Evolutionary conservation across 257 asterid species (phyloP).

Genomic region (Solanum tarijense): DNA sequence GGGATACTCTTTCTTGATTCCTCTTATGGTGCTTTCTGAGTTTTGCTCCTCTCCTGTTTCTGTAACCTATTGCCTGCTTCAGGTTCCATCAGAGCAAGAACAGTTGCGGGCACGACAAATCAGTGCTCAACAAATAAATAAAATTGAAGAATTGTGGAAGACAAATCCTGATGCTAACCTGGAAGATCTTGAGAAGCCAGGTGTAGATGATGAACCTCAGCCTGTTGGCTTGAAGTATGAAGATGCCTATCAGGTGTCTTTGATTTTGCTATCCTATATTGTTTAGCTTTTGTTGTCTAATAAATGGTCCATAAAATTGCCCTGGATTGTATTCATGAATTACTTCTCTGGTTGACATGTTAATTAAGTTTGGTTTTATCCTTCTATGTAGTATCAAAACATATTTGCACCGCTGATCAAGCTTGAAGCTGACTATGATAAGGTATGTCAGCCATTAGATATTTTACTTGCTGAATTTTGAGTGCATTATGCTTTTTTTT

Average conservation of each 20-base stretch:
- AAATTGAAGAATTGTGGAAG: conserved; percentile 99
- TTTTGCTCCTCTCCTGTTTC: background rate
- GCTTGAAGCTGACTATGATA: conserved; percentile 99
- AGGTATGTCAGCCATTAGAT: conserved; percentile 34
- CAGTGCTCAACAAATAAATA: conserved; percentile 97
- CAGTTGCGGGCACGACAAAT: conserved; percentile 97
- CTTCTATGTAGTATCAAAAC: conserved; percentile 79
- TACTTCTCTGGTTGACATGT: background rate
- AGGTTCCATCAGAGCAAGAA: conserved; percentile 98
- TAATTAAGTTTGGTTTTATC: background rate
- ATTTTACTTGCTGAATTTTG: background rate
- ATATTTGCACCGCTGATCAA: conserved; percentile 97
- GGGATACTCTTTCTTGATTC: background rate
- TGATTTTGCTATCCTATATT: conserved; percentile 1
- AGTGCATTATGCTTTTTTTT: background rate
- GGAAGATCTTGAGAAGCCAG: conserved; percentile 99
- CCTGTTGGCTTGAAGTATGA: conserved; percentile 84
- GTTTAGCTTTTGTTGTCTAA: background rate
- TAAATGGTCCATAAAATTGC: background rate
- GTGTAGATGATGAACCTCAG: conserved; percentile 99
- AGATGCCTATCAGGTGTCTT: conserved; percentile 94
- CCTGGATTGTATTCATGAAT: background rate
- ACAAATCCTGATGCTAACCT: conserved; percentile 91
- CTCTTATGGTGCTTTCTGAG: background rate
- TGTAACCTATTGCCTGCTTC: conserved; percentile 7